Conservation (phyloP, 805 yeast genomes). For the Lachancea lanzarotensis region DNA sequence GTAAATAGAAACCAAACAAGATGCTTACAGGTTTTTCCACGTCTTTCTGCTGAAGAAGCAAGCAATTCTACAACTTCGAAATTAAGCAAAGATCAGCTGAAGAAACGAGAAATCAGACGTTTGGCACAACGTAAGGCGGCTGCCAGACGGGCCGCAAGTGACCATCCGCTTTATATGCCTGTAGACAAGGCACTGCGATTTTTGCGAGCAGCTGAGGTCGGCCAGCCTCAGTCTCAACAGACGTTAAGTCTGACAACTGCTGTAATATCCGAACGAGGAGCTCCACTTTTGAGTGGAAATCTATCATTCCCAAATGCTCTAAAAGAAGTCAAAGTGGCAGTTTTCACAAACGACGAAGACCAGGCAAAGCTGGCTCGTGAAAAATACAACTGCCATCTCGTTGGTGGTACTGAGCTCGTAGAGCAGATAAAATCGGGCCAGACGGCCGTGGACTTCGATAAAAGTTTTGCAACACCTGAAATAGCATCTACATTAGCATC, state of each 20-base stretch:
- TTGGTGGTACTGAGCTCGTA: slow-evolving; percentile 69
- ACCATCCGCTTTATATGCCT: slow-evolving; percentile 61
- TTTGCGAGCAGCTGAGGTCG: slow-evolving; percentile 85
- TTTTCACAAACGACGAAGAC: slow-evolving; percentile 56
- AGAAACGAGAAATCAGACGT: slow-evolving; percentile 34
- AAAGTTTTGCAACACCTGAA: slow-evolving; percentile 81
- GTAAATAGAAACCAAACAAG: slow-evolving; percentile 3
- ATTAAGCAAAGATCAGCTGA: slow-evolving; percentile 27
- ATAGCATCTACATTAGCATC: slow-evolving; percentile 53
- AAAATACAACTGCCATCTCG: slow-evolving; percentile 51
- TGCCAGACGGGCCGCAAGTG: slow-evolving; percentile 40
- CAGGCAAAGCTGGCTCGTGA: slow-evolving; percentile 46
- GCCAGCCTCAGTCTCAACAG: slow-evolving; percentile 65
- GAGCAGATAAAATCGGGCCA: slow-evolving; percentile 49
- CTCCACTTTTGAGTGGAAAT: slow-evolving; percentile 65
- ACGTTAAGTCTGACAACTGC: slow-evolving; percentile 61
- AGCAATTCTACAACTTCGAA: slow-evolving; percentile 13
- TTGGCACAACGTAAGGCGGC: slow-evolving; percentile 33
- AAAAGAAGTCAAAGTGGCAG: slow-evolving; percentile 55
- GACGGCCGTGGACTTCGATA: slow-evolving; percentile 54
- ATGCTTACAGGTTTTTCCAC: slow-evolving; percentile 11
- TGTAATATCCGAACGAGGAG: slow-evolving; percentile 69
- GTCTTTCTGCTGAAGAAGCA: slow-evolving; percentile 15
- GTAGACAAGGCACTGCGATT: slow-evolving; percentile 68
- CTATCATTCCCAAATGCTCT: slow-evolving; percentile 68